phyloP scores from a whole-genome alignment of 495 filamentous ascomycete genomes.

The Podospora pseudopauciseta region DNA sequence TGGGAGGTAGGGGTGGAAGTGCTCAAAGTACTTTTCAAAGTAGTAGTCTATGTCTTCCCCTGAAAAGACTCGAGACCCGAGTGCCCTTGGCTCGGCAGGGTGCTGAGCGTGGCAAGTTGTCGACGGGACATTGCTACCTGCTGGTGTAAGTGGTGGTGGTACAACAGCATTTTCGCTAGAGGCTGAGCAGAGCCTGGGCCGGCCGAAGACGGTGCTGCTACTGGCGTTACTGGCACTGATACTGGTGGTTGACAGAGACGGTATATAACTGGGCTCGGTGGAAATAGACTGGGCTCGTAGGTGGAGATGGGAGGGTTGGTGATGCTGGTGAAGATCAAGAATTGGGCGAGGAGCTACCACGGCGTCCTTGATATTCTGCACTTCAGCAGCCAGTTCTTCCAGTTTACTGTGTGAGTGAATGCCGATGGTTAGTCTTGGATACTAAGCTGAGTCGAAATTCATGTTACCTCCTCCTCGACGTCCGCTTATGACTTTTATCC shows the following conservation, averaged over 20 bases:
- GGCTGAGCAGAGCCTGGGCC: constrained; percentile 15
- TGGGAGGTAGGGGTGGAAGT: constrained; percentile 45
- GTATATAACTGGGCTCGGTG: constrained; percentile 16
- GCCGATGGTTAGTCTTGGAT: not conserved
- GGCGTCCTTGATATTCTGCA: constrained; percentile 43
- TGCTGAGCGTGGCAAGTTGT: constrained; percentile 12
- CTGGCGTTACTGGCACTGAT: not conserved
- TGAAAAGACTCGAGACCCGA: constrained; percentile 44
- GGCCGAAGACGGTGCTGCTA: constrained; percentile 12
- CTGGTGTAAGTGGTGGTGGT: constrained; percentile 11
- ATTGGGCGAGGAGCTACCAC: constrained; percentile 27
- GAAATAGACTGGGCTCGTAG: not conserved
- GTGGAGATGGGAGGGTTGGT: constrained; percentile 15
- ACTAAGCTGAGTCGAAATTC: not conserved
- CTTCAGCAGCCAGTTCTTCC: constrained; percentile 44
- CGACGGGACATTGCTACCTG: constrained; percentile 13
- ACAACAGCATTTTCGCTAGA: constrained; percentile 15
- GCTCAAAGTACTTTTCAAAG: constrained; percentile 46
- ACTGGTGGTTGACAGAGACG: constrained; percentile 9
- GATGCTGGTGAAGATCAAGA: constrained; percentile 12
- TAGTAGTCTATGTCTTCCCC: constrained; percentile 47
- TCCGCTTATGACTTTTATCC: constrained; percentile 45
- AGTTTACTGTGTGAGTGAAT: constrained; percentile 33
- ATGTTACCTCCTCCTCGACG: constrained; percentile 39
- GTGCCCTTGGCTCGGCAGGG: constrained; percentile 35